Conservation (phyloP, 2,329 filamentous ascomycete genomes). For the Periconia macrospinosa region DNA sequence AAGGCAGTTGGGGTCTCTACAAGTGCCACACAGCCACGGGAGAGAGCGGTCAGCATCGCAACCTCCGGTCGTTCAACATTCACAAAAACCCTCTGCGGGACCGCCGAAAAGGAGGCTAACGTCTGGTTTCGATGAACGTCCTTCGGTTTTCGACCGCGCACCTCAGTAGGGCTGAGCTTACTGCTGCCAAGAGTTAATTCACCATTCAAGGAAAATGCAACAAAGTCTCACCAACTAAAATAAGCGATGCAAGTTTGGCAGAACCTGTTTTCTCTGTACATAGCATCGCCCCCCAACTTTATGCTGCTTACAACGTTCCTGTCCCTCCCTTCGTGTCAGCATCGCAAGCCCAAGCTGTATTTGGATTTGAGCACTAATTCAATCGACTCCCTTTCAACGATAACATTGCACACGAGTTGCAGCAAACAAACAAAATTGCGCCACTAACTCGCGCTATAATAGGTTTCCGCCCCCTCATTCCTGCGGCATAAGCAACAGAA, state of each 20-base stretch:
- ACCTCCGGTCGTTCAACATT: background rate
- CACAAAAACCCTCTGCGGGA: background rate
- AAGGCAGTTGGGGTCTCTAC: background rate
- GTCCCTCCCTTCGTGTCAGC: background rate
- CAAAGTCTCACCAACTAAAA: background rate
- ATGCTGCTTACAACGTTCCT: background rate
- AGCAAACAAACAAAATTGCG: too few species aligned
- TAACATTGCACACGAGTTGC: too few species aligned
- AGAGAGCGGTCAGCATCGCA: constrained; percentile 3
- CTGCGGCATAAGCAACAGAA: background rate
- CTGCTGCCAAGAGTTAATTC: background rate
- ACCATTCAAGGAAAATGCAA: background rate
- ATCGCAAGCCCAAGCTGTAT: background rate
- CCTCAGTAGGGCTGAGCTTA: background rate
- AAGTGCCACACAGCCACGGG: background rate
- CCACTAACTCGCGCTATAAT: too few species aligned
- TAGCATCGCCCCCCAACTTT: background rate
- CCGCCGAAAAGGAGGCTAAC: constrained; percentile 2
- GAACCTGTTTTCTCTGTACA: too few species aligned
- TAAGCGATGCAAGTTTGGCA: background rate
- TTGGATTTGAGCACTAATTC: too few species aligned
- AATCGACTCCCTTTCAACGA: too few species aligned
- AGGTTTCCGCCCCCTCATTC: background rate
- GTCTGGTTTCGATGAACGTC: background rate
- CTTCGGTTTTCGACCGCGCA: background rate